Conservation (phyloP, 345 rosid genomes). For the Populus davidiana region DNA sequence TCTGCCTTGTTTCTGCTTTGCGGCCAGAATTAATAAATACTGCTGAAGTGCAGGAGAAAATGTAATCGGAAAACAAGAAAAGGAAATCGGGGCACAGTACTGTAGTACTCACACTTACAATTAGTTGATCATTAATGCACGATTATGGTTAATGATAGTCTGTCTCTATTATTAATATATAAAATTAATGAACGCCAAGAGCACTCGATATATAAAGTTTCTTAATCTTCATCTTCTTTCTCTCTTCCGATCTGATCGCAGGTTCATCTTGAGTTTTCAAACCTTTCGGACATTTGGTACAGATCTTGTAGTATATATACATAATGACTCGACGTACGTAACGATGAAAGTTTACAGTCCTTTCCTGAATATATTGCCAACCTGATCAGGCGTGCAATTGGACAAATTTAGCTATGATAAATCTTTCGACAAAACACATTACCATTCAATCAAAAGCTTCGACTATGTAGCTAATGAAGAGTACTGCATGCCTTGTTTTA, state of each 20-base stretch:
- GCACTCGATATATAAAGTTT: too few relatives aligned
- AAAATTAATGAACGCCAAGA: too few relatives aligned
- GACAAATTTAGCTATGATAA: not conserved
- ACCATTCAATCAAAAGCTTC: not conserved
- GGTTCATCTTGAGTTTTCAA: not conserved
- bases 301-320: not conserved
- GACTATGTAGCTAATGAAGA: not conserved
- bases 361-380: not conserved
- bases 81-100: not conserved
- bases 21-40: not conserved
- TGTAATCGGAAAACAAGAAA: too few relatives aligned
- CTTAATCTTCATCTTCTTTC: not conserved
- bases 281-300: not conserved
- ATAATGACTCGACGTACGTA: not conserved
- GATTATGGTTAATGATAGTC: not conserved
- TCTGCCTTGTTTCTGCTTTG: not conserved
- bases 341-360: not conserved
- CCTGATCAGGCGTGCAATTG: not conserved
- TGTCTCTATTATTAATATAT: too few relatives aligned
- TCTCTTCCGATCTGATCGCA: not conserved
- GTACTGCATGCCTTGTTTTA: too few relatives aligned
- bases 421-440: not conserved
- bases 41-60: not conserved
- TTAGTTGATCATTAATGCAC: not conserved
- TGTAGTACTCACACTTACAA: not conserved